These are phyloP conservation scores for Irpex sp. DNA, from an alignment of 1,284 basidiomycete genomes.

Conservation along the genomic window DNA sequence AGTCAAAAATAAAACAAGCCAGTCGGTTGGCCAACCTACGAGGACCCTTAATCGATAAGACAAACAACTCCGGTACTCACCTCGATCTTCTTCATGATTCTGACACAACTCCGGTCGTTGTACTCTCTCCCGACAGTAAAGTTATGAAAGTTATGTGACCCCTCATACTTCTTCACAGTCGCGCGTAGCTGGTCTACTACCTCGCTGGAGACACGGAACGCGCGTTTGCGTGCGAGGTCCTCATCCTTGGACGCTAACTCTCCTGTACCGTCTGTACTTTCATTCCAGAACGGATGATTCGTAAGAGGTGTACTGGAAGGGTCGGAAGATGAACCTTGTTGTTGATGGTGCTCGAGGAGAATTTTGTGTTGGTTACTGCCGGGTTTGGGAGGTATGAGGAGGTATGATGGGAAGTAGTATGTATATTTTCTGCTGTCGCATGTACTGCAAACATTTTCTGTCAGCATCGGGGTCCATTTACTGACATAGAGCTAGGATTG, in stretches of 20 bases:
- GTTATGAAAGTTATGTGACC: conserved; percentile 95
- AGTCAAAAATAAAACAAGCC: neutral
- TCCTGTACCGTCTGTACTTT: conserved; percentile 21
- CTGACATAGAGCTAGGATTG: neutral
- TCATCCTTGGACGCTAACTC: conserved; percentile 40
- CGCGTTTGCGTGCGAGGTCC: conserved; percentile 59
- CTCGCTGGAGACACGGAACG: conserved; percentile 60
- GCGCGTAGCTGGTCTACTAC: conserved; percentile 56
- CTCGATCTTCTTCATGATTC: conserved; percentile 85
- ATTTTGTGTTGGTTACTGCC: conserved; percentile 57
- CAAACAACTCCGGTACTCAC: conserved; percentile 35
- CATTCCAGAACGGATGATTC: conserved; percentile 45
- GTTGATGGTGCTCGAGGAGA: conserved; percentile 27
- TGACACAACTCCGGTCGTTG: conserved; percentile 75
- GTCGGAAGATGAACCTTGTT: no score
- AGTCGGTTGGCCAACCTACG: no score
- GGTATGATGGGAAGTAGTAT: conserved; percentile 94
- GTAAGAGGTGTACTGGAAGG: neutral
- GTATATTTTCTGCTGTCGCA: conserved; percentile 97
- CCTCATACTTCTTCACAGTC: conserved; percentile 66
- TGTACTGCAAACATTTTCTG: conserved; percentile 41
- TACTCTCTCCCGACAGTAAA: conserved; percentile 91
- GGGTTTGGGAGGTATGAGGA: conserved; percentile 89
- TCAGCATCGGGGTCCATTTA: neutral
- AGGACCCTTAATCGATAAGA: no score